Conservation (phyloP, 2,329 filamentous ascomycete genomes). For the Drechmeria coniospora region DNA sequence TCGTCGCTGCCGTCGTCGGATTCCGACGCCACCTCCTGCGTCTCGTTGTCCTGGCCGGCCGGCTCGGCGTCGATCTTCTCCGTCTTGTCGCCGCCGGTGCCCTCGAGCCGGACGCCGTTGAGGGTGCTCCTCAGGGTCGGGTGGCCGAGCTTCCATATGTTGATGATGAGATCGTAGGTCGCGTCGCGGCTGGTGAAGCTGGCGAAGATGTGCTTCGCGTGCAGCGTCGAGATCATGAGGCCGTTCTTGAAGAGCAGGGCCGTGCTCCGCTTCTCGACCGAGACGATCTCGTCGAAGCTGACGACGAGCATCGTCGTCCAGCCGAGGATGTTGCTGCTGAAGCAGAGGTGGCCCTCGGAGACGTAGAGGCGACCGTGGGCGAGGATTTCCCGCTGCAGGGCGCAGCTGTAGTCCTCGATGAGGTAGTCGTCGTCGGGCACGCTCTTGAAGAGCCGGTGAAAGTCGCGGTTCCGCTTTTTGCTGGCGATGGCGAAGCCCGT, state of each 20-base stretch:
- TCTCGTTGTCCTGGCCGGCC: conserved; percentile 18
- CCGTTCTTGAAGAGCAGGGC: conserved; percentile 94
- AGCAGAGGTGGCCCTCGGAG: conserved; percentile 93
- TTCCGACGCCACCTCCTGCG: conserved; percentile 34
- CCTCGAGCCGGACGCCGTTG: conserved; percentile 72
- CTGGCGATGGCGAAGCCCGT: conserved; percentile 94
- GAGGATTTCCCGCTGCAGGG: conserved; percentile 86
- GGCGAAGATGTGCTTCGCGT: conserved; percentile 90
- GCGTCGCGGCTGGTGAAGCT: conserved; percentile 89
- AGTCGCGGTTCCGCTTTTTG: conserved; percentile 91
- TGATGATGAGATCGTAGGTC: conserved; percentile 92
- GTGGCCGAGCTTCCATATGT: conserved; percentile 96
- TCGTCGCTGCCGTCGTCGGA: conserved; percentile 45
- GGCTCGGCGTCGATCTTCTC: conserved; percentile 54
- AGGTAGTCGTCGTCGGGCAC: conserved; percentile 96
- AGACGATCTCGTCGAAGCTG: conserved; percentile 94
- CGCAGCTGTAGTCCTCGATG: conserved; percentile 97
- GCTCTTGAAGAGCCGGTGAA: conserved; percentile 85
- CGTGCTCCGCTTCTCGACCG: conserved; percentile 92
- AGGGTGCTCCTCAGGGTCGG: conserved; percentile 81
- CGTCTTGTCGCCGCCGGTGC: conserved; percentile 77
- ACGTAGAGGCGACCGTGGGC: conserved; percentile 89
- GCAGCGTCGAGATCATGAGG: conserved; percentile 88
- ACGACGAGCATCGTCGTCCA: conserved; percentile 97
- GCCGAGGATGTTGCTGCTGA: conserved; percentile 96